A percentile compares a stretch with the other conserved stretches of the same genome.
Evolutionary conservation across 2,329 filamentous ascomycete species (phyloP).

Genomic region (Sporothrix protearum): DNA sequence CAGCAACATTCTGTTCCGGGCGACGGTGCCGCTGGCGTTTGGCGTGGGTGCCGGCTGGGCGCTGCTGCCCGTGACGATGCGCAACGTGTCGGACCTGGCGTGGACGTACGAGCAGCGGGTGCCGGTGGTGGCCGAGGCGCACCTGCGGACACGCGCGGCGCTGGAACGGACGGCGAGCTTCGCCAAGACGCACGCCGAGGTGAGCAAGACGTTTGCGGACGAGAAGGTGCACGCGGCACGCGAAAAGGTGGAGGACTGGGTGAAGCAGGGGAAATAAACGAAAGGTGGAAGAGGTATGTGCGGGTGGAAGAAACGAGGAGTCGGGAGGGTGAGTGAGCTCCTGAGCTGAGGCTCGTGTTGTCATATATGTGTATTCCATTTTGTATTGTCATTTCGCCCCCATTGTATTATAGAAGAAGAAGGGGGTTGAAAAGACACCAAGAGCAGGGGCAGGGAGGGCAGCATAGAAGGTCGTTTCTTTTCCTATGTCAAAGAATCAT

Average conservation of each 20-base stretch:
- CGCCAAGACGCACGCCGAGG: slow-evolving; percentile 68
- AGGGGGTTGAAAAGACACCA: slow-evolving; percentile 22
- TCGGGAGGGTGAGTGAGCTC: neutral
- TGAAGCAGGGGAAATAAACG: slow-evolving; percentile 77
- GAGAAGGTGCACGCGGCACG: slow-evolving; percentile 74
- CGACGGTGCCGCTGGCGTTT: slow-evolving; percentile 70
- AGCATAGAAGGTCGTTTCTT: slow-evolving; percentile 14
- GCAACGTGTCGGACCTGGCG: slow-evolving; percentile 77
- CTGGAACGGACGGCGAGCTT: slow-evolving; percentile 68
- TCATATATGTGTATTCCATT: slow-evolving; percentile 19
- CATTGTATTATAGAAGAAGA: slow-evolving; percentile 28
- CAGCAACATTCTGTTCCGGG: slow-evolving; percentile 77
- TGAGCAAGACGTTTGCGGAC: slow-evolving; percentile 69
- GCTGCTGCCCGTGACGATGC: slow-evolving; percentile 83
- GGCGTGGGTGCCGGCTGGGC: slow-evolving; percentile 80
- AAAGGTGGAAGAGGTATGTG: neutral
- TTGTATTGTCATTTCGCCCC: slow-evolving; percentile 18
- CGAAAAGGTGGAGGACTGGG: slow-evolving; percentile 80
- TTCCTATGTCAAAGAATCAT: slow-evolving; percentile 16
- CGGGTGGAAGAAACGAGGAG: neutral
- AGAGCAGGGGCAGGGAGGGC: neutral
- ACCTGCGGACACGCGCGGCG: slow-evolving; percentile 67
- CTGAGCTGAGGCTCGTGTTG: neutral
- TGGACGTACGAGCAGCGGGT: slow-evolving; percentile 94
- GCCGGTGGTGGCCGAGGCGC: slow-evolving; percentile 76